Evolutionary conservation across 2,329 filamentous ascomycete species (phyloP).

Genomic region (Pyrenochaeta sp.): DNA sequence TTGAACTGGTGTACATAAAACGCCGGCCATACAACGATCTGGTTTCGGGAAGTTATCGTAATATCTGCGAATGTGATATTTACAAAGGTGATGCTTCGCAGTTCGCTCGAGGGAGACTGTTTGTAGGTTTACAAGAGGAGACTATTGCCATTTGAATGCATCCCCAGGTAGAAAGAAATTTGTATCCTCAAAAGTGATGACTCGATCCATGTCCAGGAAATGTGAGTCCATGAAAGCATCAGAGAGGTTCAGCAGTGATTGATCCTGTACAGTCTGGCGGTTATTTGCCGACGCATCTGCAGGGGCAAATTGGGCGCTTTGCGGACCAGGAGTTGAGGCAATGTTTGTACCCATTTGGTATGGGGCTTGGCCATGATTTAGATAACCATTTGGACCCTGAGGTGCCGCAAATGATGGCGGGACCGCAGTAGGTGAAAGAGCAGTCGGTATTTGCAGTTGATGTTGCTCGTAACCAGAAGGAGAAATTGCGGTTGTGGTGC

Average conservation of each 20-base stretch:
- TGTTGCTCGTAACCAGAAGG: slow-evolving; percentile 12
- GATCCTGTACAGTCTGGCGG: slow-evolving; percentile 35
- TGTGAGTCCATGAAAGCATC: slow-evolving; percentile 46
- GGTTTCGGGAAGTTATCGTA: too few species aligned
- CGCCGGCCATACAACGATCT: too few species aligned
- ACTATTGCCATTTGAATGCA: slow-evolving; percentile 36
- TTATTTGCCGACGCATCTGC: slow-evolving; percentile 2
- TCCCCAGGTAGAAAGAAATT: slow-evolving; percentile 45
- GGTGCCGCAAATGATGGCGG: slow-evolving; percentile 4
- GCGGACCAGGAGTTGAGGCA: neutral
- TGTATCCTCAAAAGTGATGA: slow-evolving; percentile 47
- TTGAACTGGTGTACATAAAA: too few species aligned
- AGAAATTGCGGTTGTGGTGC: slow-evolving; percentile 3
- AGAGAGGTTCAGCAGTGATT: slow-evolving; percentile 38
- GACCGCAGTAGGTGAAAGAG: slow-evolving; percentile 1
- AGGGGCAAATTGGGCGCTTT: neutral
- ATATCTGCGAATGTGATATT: too few species aligned
- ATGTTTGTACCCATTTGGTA: slow-evolving; percentile 8
- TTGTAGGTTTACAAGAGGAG: neutral
- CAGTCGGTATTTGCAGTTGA: neutral
- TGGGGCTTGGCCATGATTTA: slow-evolving; percentile 1
- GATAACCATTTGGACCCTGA: slow-evolving; percentile 1
- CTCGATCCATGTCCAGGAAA: slow-evolving; percentile 44
- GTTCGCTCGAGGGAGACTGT: too few species aligned
- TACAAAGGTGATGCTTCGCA: too few species aligned